Percentiles rank a stretch among this genome's conserved stretches.
Evolutionary conservation across 108 stramenopile species (phyloP).

Genomic region (Cylindrotheca closterium): DNA sequence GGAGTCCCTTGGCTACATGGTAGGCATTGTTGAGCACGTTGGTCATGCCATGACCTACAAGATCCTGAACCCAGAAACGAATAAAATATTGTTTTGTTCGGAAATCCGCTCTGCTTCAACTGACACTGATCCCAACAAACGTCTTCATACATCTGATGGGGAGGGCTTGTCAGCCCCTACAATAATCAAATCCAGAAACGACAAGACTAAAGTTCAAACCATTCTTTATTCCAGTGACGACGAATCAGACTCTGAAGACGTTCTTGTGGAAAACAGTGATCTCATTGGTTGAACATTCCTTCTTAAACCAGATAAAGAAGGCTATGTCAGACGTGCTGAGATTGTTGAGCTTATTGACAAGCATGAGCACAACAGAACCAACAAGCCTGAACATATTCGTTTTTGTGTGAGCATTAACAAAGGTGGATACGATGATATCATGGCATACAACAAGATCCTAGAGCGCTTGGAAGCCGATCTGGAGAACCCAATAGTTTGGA

Average conservation of each 20-base stretch:
- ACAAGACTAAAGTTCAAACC: neutral
- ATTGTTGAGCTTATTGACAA: no score
- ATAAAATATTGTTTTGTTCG: constrained; percentile 21
- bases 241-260: no score
- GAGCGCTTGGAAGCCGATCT: constrained; percentile 3
- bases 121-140: neutral
- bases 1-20: constrained; percentile 11
- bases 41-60: no score
- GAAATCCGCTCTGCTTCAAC: constrained; percentile 12
- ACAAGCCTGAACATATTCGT: neutral
- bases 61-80: constrained; percentile 7
- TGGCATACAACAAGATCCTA: neutral
- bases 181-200: no score
- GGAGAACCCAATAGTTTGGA: neutral
- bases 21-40: constrained; percentile 29
- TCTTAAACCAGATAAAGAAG: neutral
- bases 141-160: no score
- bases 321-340: neutral
- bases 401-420: neutral
- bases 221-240: neutral
- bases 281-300: neutral
- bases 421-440: neutral
- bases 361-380: neutral
- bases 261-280: neutral
- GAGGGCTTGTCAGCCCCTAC: no score